Conservation (phyloP, 176 grass and related monocot species). For the Thalia dealbata region DNA sequence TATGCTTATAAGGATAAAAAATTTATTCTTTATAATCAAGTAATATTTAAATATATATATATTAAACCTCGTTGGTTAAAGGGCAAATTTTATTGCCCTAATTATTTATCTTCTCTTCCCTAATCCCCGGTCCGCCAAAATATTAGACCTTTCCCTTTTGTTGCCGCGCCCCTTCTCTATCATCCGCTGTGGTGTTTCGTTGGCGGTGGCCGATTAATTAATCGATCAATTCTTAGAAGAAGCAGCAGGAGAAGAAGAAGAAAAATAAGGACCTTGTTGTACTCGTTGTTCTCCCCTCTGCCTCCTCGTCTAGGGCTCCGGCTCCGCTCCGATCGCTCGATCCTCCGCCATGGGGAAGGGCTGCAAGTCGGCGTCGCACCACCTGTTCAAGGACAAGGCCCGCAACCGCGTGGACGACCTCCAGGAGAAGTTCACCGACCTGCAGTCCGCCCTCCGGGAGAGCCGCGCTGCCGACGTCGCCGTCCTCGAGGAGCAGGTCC, state of each 20-base stretch:
- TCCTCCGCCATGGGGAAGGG: slow-evolving; percentile 16
- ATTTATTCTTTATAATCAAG: no score
- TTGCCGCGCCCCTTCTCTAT: background rate
- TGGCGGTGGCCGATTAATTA: background rate
- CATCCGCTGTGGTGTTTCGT: background rate
- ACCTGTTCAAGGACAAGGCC: slow-evolving; percentile 10
- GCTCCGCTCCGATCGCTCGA: background rate
- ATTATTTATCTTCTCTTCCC: background rate
- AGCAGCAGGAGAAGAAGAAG: no score
- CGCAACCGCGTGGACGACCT: slow-evolving; percentile 29
- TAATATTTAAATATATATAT: background rate
- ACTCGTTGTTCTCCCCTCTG: background rate
- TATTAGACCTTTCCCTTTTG: background rate
- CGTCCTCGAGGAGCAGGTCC: slow-evolving; percentile 23
- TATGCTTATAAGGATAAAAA: no score
- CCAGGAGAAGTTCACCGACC: slow-evolving; percentile 18
- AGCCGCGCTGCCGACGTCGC: slow-evolving; percentile 14
- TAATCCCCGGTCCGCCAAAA: background rate
- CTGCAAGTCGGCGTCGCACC: slow-evolving; percentile 19
- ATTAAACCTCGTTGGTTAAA: no score
- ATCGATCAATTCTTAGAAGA: no score
- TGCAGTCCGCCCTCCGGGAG: slow-evolving; percentile 22
- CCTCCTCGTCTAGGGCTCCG: background rate
- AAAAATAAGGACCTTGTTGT: no score
- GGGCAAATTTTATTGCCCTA: background rate